Evolutionary conservation across 192 early-diverging fungal species (phyloP).

Genomic region (Coemansia reversa): DNA sequence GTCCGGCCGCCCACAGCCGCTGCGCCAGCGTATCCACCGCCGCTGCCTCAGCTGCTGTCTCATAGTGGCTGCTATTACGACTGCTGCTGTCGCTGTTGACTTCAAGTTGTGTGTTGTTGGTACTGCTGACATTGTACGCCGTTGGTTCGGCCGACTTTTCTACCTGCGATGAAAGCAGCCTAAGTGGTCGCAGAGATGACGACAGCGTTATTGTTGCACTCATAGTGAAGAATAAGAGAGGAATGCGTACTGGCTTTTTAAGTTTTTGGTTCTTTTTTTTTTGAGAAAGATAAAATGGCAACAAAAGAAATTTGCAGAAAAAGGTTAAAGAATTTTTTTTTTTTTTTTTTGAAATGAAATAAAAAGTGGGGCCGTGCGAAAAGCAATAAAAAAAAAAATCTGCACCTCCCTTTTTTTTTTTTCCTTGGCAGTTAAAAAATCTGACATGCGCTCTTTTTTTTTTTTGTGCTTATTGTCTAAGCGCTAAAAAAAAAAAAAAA

Average conservation of each 20-base stretch:
- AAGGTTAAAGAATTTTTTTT: too few species aligned
- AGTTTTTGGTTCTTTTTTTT: background rate
- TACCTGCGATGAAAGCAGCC: conserved; percentile 18
- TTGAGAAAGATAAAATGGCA: background rate
- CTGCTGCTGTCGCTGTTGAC: conserved; percentile 7
- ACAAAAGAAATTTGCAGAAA: conserved; percentile 1
- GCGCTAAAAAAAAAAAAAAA: too few species aligned
- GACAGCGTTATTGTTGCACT: conserved; percentile 27
- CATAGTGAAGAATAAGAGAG: background rate
- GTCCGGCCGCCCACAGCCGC: conserved; percentile 35
- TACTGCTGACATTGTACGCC: background rate
- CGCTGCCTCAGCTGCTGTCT: background rate
- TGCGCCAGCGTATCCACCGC: conserved; percentile 34
- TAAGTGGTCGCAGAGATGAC: conserved; percentile 20
- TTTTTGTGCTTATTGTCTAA: too few species aligned
- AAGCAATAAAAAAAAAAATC: too few species aligned
- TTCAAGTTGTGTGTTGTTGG: background rate
- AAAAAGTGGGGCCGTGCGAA: too few species aligned
- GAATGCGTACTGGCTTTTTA: background rate
- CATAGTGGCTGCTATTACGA: background rate
- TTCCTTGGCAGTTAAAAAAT: too few species aligned
- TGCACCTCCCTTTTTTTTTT: too few species aligned
- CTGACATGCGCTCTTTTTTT: too few species aligned
- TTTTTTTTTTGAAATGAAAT: too few species aligned
- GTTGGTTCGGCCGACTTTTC: background rate